phyloP scores from a whole-genome alignment of 371 early-diverging fungal species.

The Enterocytospora artemiae region DNA sequence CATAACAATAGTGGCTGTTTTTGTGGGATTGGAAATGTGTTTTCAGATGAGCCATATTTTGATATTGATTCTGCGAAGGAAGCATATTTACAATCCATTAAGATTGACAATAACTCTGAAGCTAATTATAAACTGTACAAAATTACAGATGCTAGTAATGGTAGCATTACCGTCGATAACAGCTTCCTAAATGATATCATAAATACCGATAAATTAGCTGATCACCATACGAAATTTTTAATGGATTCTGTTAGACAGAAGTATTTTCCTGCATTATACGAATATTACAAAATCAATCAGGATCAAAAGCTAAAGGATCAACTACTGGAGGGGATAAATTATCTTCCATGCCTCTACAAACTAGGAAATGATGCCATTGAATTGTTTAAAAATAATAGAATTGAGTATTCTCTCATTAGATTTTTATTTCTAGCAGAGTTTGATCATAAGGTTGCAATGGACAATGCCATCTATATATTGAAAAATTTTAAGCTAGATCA shows the following conservation, averaged over 20 bases:
- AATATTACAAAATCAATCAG: slow-evolving; percentile 15
- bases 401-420: slow-evolving; percentile 30
- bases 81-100: slow-evolving; percentile 44
- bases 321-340: slow-evolving; percentile 31
- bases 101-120: slow-evolving; percentile 15
- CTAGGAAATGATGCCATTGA: slow-evolving; percentile 35
- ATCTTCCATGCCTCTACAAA: slow-evolving; percentile 25
- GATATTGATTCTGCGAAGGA: slow-evolving; percentile 35
- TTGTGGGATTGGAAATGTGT: slow-evolving; percentile 54
- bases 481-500: slow-evolving; percentile 30
- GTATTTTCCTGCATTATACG: slow-evolving; percentile 56
- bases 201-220: too few relatives aligned
- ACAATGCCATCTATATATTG: slow-evolving; percentile 51
- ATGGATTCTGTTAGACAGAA: too few relatives aligned
- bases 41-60: slow-evolving; percentile 17
- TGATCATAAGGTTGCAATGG: slow-evolving; percentile 33
- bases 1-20: slow-evolving; percentile 39
- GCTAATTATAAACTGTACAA: not conserved
- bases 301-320: slow-evolving; percentile 12
- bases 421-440: slow-evolving; percentile 47
- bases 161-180: too few relatives aligned
- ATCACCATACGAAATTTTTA: too few relatives aligned
- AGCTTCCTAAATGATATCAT: too few relatives aligned
- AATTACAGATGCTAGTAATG: too few relatives aligned
- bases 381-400: slow-evolving; percentile 22